Conservation (phyloP, 768 basidiomycete genomes). For the Podaxis pistillaris region DNA sequence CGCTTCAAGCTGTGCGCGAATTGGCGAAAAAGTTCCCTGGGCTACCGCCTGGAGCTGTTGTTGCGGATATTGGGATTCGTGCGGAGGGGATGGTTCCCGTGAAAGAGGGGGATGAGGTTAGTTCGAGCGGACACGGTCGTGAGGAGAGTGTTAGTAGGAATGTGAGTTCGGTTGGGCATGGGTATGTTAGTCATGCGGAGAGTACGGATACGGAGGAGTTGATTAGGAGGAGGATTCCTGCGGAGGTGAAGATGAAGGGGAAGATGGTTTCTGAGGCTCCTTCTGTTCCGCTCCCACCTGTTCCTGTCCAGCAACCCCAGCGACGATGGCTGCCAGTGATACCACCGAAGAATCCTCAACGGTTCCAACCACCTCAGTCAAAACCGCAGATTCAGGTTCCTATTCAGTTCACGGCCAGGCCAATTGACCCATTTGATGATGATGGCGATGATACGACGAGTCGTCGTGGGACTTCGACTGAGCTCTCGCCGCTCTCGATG, state of each 20-base stretch:
- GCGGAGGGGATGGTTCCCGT: conserved; percentile 1
- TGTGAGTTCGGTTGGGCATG: conserved; percentile 18
- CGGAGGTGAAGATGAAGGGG: conserved; percentile 16
- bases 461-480: background rate
- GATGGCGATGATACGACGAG: conserved; percentile 6
- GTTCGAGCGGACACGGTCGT: background rate
- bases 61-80: conserved; percentile 11
- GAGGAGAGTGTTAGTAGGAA: background rate
- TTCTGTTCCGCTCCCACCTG: background rate
- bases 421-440: conserved; percentile 9
- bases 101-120: background rate
- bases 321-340: background rate
- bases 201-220: conserved; percentile 20
- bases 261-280: background rate
- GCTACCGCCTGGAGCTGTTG: conserved; percentile 20
- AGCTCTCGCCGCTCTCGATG: conserved; percentile 10
- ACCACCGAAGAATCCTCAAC: background rate
- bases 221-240: conserved; percentile 14
- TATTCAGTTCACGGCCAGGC: background rate
- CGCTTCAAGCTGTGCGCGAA: conserved; percentile 45
- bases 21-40: conserved; percentile 55
- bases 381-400: background rate
- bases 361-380: background rate
- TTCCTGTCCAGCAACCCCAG: background rate
- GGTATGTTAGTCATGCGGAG: conserved; percentile 13